A percentile compares a stretch with the other conserved stretches of the same genome.
These are phyloP conservation scores for Berkeleyomyces basicola DNA, from an alignment of 2,329 filamentous ascomycete species.

Conservation along the genomic window DNA sequence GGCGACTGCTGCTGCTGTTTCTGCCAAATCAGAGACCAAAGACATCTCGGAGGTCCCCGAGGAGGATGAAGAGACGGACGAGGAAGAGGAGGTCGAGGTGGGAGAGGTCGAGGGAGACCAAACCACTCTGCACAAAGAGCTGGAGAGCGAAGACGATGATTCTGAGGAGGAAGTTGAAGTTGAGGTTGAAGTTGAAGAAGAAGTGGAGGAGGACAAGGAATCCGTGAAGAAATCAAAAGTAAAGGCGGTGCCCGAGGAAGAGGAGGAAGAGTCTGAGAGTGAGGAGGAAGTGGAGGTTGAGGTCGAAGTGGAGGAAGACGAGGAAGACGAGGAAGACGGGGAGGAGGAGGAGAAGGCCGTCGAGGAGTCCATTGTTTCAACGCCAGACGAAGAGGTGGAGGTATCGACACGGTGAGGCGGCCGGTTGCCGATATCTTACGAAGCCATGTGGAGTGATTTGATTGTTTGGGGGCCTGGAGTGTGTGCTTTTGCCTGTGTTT, in stretches of 20 bases:
- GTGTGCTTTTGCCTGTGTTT: constrained; percentile 5
- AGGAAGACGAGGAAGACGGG: constrained; percentile 28
- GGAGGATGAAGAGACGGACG: constrained; percentile 5
- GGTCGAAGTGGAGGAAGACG: constrained; percentile 29
- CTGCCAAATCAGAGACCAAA: background rate
- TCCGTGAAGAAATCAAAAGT: background rate
- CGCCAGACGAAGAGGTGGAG: constrained; percentile 10
- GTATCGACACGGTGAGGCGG: constrained; percentile 4
- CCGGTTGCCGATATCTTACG: background rate
- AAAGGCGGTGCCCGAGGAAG: background rate
- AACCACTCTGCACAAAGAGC: constrained; percentile 41
- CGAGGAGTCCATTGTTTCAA: constrained; percentile 10
- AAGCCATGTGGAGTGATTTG: constrained; percentile 2
- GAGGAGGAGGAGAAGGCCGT: constrained; percentile 7
- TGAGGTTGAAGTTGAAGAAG: constrained; percentile 1
- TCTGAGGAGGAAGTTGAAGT: constrained; percentile 2
- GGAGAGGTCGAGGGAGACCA: constrained; percentile 19
- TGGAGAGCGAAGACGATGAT: background rate
- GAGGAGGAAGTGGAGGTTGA: constrained; percentile 20
- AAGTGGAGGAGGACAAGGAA: background rate
- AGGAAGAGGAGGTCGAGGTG: background rate
- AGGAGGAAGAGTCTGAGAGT: constrained; percentile 10
- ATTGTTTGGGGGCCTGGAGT: background rate
- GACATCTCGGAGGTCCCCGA: background rate
- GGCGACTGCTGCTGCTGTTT: background rate